Base-by-base conservation (phyloP, 2,329 filamentous ascomycete species). In the Dendrostoma leiphaemia region DNA sequence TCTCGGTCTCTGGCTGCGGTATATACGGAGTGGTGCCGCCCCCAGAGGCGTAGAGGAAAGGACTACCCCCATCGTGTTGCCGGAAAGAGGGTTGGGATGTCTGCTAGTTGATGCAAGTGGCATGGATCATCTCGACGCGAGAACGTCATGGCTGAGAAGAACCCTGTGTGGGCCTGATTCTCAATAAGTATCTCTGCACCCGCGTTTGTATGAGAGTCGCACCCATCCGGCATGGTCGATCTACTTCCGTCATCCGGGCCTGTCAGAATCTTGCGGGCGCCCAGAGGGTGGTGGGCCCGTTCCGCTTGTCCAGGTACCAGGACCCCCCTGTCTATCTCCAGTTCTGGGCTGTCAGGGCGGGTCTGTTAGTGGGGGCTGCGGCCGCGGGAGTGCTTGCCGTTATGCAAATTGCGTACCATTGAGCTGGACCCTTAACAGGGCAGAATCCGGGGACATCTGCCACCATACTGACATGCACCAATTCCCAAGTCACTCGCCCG, bases 41-140 rank as follows among this genome's bases (percentile, higher is more conserved):
- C 21, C 45, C 21, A 37, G 29, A 47, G 29, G 19, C 35, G 32
- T 23, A 23, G 24, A 26, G 34, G 37, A 19, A 28, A 50, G n/a
- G 38, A 31, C 44, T 35, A 15, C 10, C 51, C 35, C 44, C 41
- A 45, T 37, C 31, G 46, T n/a, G 10, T 51, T 47, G 17, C 40
- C 49, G 48, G 49, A 52, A 52, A 43, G 40, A 34, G 53, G 49
- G 31, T 48, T 53, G 51, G 40, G 45, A 40, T 23, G 46, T 23
- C 19, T 57, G 43, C 52, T 55, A 57, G 51, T 51, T 48, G 53
- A 31, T 57, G 55, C 55, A 57, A 44, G 35, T 4, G 26, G 43
- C 51, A 55, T 45, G 55, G 55, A 44, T 47, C 47, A 31, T 48
- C 29, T 37, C n/a, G 26, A 38, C 43, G 24, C 44, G 41, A 51